A percentile compares a stretch with the other conserved stretches of the same genome.
Conservation (phyloP, 495 filamentous ascomycete species). For the Annulohypoxylon moriforme region DNA sequence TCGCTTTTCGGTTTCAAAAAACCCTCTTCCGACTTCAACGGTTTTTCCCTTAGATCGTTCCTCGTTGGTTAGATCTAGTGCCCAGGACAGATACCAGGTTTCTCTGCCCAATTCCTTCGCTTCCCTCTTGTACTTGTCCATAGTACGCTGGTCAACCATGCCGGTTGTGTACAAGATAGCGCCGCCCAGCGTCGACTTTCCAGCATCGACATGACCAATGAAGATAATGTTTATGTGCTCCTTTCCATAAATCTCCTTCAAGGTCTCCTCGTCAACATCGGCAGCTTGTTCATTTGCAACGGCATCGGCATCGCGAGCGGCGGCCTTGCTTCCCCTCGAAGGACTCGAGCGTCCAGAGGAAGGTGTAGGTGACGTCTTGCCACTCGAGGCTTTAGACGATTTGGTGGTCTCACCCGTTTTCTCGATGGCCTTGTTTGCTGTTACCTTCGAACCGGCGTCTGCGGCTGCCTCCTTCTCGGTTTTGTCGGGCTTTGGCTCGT, state of each 20-base stretch:
- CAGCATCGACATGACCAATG: conserved; percentile 97
- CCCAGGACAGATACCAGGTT: conserved; percentile 99
- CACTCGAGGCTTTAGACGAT: conserved; percentile 73
- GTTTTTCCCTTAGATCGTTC: conserved; percentile 98
- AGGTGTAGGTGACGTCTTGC: conserved; percentile 79
- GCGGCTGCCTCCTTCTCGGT: conserved; percentile 57
- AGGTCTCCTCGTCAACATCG: conserved; percentile 88
- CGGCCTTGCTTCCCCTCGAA: conserved; percentile 62
- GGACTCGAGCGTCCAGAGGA: conserved; percentile 83
- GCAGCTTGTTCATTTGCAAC: conserved; percentile 88
- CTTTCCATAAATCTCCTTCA: conserved; percentile 97
- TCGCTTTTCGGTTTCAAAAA: conserved; percentile 92
- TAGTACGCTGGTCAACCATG: conserved; percentile 98
- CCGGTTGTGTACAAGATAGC: conserved; percentile 91
- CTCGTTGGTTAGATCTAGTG: conserved; percentile 94
- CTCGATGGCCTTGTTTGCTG: conserved; percentile 77
- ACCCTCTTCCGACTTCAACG: conserved; percentile 95
- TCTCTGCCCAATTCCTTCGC: conserved; percentile 96
- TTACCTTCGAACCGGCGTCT: conserved; percentile 68
- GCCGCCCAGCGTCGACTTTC: conserved; percentile 95
- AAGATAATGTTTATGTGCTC: conserved; percentile 99
- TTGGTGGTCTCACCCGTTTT: conserved; percentile 80
- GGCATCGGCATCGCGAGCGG: conserved; percentile 77
- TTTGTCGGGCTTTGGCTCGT: conserved; percentile 69
- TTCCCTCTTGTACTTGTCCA: conserved; percentile 97